Percentiles rank a stretch among this genome's conserved stretches.
These are phyloP conservation scores for Tylopilus plumbeoviolaceoides DNA, from an alignment of 768 basidiomycete species.

Conservation along the genomic window DNA sequence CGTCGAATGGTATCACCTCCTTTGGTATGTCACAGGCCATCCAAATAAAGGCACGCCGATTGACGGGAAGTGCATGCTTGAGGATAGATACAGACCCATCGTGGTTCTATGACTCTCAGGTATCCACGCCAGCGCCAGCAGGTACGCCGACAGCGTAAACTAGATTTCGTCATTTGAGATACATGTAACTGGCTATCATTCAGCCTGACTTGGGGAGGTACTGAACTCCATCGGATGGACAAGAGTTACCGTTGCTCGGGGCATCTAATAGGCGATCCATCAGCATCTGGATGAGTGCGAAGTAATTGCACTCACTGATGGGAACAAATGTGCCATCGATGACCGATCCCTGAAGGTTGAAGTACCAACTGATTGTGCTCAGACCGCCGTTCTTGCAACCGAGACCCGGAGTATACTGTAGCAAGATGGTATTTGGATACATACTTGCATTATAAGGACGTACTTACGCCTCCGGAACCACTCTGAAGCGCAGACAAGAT, in stretches of 20 bases:
- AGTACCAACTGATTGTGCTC: slow-evolving; percentile 55
- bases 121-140: not conserved
- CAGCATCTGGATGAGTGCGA: not conserved
- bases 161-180: not conserved
- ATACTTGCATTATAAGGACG: not conserved
- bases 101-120: no score
- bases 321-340: slow-evolving; percentile 62
- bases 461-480: slow-evolving; percentile 45
- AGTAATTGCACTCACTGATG: slow-evolving; percentile 43
- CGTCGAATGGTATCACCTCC: no score
- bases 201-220: slow-evolving; percentile 37
- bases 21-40: no score
- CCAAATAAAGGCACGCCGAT: no score
- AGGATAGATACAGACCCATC: no score
- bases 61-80: no score
- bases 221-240: slow-evolving; percentile 53
- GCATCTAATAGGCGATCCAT: slow-evolving; percentile 42
- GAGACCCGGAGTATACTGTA: slow-evolving; percentile 46
- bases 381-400: slow-evolving; percentile 40
- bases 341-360: slow-evolving; percentile 59
- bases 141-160: not conserved
- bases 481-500: slow-evolving; percentile 52
- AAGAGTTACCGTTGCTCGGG: slow-evolving; percentile 42
- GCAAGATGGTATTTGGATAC: not conserved
- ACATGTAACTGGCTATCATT: not conserved